These are phyloP conservation scores for Termitomyces titanicus DNA, from an alignment of 768 basidiomycete species.

Conservation along the genomic window DNA sequence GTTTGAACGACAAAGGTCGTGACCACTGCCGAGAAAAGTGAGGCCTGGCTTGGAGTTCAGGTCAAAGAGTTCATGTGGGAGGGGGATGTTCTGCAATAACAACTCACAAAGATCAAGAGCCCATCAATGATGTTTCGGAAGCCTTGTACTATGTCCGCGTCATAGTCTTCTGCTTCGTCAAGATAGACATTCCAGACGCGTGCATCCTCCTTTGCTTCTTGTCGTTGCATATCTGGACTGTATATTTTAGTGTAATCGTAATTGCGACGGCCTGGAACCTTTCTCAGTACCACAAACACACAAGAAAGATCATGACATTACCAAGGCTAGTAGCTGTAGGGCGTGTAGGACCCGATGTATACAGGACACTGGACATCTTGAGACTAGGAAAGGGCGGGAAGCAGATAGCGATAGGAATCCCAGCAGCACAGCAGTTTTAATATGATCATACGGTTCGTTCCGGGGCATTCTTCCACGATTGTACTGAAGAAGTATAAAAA, in stretches of 20 bases:
- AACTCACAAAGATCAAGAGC: conserved; percentile 1
- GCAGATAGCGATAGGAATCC: no score
- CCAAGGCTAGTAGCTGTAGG: no score
- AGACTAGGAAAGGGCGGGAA: no score
- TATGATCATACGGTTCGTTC: no score
- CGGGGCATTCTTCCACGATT: no score
- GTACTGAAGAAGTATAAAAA: no score
- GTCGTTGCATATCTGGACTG: conserved; percentile 5
- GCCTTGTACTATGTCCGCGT: conserved; percentile 10
- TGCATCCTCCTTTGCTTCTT: conserved; percentile 12
- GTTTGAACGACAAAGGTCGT: conserved; percentile 18
- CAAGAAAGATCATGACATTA: no score
- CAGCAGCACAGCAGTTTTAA: no score
- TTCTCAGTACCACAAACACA: background rate
- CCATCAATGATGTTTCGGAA: conserved; percentile 13
- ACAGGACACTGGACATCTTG: no score
- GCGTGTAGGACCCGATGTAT: no score
- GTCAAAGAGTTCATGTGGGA: background rate
- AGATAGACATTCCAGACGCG: conserved; percentile 15
- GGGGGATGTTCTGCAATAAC: no score
- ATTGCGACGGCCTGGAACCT: background rate
- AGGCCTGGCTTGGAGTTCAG: conserved; percentile 12
- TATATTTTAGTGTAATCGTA: conserved; percentile 13
- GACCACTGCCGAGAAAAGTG: conserved; percentile 18
- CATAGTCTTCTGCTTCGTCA: conserved; percentile 12